A percentile compares a stretch with the other conserved stretches of the same genome.
These are phyloP conservation scores for Trichoderma virens DNA, from an alignment of 495 filamentous ascomycete species.

Conservation along the genomic window DNA sequence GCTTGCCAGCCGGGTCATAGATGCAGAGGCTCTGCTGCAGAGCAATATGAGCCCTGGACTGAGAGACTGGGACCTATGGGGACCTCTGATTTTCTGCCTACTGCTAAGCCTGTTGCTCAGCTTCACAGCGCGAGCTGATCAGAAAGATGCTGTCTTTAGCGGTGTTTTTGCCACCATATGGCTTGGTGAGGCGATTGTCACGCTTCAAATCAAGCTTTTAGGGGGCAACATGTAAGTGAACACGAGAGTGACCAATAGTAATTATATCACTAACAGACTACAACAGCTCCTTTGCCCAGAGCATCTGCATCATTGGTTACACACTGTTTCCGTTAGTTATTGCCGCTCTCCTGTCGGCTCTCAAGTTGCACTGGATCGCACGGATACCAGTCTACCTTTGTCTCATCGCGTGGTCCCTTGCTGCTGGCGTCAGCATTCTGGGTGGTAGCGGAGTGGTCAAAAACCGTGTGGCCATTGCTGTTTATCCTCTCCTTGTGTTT, in stretches of 20 bases:
- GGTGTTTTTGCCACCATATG: slow-evolving; percentile 95
- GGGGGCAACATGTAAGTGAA: slow-evolving; percentile 92
- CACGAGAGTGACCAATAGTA: background rate
- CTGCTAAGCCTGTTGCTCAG: slow-evolving; percentile 80
- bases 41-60: slow-evolving; percentile 80
- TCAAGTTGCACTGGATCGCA: slow-evolving; percentile 65
- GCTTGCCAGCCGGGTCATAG: slow-evolving; percentile 52
- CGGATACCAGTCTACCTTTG: slow-evolving; percentile 86
- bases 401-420: slow-evolving; percentile 83
- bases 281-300: slow-evolving; percentile 88
- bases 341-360: slow-evolving; percentile 77
- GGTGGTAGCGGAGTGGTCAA: slow-evolving; percentile 90
- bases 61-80: slow-evolving; percentile 97
- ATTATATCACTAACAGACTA: background rate
- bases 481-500: slow-evolving; percentile 94
- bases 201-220: slow-evolving; percentile 94
- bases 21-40: slow-evolving; percentile 57
- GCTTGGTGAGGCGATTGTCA: slow-evolving; percentile 95
- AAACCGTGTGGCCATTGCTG: slow-evolving; percentile 89
- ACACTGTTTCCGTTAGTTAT: slow-evolving; percentile 98
- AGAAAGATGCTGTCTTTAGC: slow-evolving; percentile 83
- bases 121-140: slow-evolving; percentile 60
- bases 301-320: slow-evolving; percentile 95
- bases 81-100: slow-evolving; percentile 87
- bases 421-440: slow-evolving; percentile 90